A percentile compares a stretch with the other conserved stretches of the same genome.
phyloP scores from a whole-genome alignment of 2,329 filamentous ascomycete genomes.

The Phyllachora maydis region DNA sequence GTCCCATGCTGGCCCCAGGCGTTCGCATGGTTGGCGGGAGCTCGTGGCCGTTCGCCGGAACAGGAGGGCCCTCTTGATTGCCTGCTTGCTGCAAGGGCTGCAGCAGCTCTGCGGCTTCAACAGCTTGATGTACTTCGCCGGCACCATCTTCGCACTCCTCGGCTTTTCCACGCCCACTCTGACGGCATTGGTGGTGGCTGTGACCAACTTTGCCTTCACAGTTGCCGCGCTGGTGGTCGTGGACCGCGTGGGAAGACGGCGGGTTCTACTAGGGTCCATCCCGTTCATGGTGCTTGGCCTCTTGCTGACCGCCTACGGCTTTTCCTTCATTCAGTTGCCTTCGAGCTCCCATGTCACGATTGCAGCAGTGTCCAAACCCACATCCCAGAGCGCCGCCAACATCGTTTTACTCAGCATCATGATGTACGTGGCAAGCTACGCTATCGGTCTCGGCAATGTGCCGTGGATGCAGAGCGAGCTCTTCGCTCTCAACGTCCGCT shows the following conservation, averaged over 20 bases:
- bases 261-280: conserved; percentile 64
- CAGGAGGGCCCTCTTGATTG: conserved; percentile 59
- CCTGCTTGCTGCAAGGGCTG: conserved; percentile 67
- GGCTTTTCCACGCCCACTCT: conserved; percentile 63
- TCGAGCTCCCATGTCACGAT: conserved; percentile 6
- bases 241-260: conserved; percentile 58
- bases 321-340: conserved; percentile 41
- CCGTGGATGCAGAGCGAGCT: conserved; percentile 94
- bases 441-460: conserved; percentile 73
- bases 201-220: conserved; percentile 68
- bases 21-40: conserved; percentile 22
- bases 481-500: conserved; percentile 58
- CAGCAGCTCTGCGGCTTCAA: conserved; percentile 73
- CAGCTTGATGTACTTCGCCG: conserved; percentile 9
- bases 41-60: conserved; percentile 39
- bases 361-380: conserved; percentile 5
- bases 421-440: conserved; percentile 70
- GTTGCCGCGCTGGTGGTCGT: conserved; percentile 56
- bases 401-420: conserved; percentile 58
- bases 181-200: conserved; percentile 56
- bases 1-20: conserved; percentile 13
- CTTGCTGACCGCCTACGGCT: conserved; percentile 49
- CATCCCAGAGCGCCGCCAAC: conserved; percentile 16
- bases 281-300: conserved; percentile 68
- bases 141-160: conserved; percentile 59